Conservation (phyloP, 306 rosid genomes). For the Castanea crenata region DNA sequence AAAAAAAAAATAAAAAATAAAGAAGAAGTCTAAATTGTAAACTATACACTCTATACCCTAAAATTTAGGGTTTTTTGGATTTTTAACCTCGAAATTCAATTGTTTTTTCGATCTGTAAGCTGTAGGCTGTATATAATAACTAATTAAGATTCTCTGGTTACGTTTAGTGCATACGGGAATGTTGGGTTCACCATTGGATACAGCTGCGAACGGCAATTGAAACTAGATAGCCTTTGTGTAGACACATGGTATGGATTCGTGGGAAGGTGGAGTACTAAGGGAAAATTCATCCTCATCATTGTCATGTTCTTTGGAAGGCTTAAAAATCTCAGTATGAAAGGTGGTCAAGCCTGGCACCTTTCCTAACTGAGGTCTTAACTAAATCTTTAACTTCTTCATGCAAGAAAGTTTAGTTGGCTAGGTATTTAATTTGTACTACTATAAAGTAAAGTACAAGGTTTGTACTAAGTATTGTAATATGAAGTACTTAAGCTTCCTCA, state of each 20-base stretch:
- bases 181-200: conserved; percentile 71
- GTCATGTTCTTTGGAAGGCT: conserved; percentile 77
- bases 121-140: not conserved
- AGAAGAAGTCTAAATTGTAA: no score
- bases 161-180: conserved; percentile 76
- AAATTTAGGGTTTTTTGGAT: no score
- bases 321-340: conserved; percentile 50
- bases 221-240: conserved; percentile 21
- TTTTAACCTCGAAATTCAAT: no score
- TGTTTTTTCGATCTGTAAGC: no score
- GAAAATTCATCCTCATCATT: conserved; percentile 48
- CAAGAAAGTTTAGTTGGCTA: no score
- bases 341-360: conserved; percentile 54
- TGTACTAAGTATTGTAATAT: no score
- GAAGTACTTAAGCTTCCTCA: no score
- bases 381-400: not conserved
- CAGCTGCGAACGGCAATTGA: conserved; percentile 50
- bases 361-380: conserved; percentile 3
- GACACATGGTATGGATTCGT: conserved; percentile 57
- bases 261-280: conserved; percentile 55
- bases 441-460: no score
- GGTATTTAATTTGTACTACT: no score
- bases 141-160: not conserved
- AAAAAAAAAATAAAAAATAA: no score
- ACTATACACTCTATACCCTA: no score